A percentile compares a stretch with the other conserved stretches of the same genome.
Evolutionary conservation across 345 rosid species (phyloP).

Genomic region (Rhizophora mangle): DNA sequence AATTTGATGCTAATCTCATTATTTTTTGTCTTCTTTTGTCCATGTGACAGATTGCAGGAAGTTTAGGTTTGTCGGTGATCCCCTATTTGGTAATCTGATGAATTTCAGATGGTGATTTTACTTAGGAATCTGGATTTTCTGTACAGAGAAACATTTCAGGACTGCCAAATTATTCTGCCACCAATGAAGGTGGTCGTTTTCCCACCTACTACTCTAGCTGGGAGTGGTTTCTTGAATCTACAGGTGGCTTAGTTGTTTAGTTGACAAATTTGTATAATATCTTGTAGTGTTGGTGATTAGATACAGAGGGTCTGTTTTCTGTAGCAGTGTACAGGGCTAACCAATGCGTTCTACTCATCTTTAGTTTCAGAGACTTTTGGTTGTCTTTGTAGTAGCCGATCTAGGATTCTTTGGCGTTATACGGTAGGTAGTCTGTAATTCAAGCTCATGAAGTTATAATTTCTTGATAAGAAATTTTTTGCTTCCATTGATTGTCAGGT

Average conservation of each 20-base stretch:
- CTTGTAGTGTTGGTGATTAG: conserved; percentile 32
- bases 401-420: conserved; percentile 43
- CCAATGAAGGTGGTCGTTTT: conserved; percentile 10
- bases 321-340: conserved; percentile 51
- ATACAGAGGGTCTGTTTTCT: conserved; percentile 20
- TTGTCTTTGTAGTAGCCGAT: conserved; percentile 29
- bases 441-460: conserved; percentile 28
- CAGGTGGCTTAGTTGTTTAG: conserved; percentile 16
- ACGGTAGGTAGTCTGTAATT: conserved; percentile 37
- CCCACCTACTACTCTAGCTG: background rate
- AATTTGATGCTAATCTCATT: background rate
- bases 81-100: conserved; percentile 21
- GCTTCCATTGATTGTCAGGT: background rate
- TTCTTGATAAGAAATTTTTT: conserved; percentile 20
- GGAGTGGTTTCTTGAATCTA: conserved; percentile 21
- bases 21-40: background rate
- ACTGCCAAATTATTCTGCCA: conserved; percentile 7
- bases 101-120: conserved; percentile 12
- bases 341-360: conserved; percentile 23
- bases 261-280: conserved; percentile 42
- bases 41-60: conserved; percentile 23
- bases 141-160: conserved; percentile 29
- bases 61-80: conserved; percentile 32
- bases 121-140: conserved; percentile 23
- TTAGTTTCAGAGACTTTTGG: conserved; percentile 16